Conservation (phyloP, 306 rosid genomes). For the Prunus fruticosa region DNA sequence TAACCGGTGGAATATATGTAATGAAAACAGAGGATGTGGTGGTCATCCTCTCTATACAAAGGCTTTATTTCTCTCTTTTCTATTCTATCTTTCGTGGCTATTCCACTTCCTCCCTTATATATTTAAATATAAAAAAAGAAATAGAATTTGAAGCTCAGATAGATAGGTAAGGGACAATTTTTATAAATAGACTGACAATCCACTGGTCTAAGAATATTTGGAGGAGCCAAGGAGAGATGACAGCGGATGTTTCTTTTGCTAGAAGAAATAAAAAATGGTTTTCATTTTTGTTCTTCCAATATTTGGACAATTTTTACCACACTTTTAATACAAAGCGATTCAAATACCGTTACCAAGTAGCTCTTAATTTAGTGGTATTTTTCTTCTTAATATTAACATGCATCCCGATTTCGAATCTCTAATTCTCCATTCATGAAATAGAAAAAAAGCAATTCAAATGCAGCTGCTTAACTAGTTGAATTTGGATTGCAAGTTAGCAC, state of each 20-base stretch:
- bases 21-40: constrained; percentile 83
- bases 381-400: too few species aligned
- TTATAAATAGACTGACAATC: constrained; percentile 56
- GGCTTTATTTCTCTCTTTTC: constrained; percentile 35
- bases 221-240: constrained; percentile 57
- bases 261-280: background rate
- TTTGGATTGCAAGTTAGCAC: background rate
- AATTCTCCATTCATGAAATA: background rate
- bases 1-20: constrained; percentile 51
- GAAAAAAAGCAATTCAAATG: background rate
- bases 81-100: constrained; percentile 58
- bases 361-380: too few species aligned
- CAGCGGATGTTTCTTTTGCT: constrained; percentile 36
- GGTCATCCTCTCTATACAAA: constrained; percentile 42
- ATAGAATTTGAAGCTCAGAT: constrained; percentile 57
- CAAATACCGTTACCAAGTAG: too few species aligned
- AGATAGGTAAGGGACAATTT: constrained; percentile 41
- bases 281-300: background rate
- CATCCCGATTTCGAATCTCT: too few species aligned
- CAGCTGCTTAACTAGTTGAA: background rate
- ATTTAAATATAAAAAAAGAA: constrained; percentile 59
- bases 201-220: constrained; percentile 82
- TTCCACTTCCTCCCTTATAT: constrained; percentile 70
- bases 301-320: background rate
- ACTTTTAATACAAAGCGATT: background rate